Conservation (phyloP, 1,284 basidiomycete genomes). For the Microbotryum intermedium region DNA sequence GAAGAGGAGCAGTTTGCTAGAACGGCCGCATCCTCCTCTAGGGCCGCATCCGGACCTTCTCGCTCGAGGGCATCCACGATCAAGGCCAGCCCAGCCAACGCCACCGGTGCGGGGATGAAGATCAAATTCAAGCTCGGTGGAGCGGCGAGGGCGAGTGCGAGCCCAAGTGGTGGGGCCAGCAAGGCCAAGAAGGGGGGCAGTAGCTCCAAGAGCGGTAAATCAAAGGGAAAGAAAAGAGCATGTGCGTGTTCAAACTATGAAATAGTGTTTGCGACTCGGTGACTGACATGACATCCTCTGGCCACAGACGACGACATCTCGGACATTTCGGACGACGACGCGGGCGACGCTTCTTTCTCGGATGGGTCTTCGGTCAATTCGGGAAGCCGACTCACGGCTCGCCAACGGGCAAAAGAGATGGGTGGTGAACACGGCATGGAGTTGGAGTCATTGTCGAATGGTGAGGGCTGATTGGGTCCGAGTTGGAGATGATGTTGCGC, state of each 20-base stretch:
- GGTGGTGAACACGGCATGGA: conserved; percentile 24
- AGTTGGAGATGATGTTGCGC: no score
- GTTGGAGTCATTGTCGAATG: conserved; percentile 17
- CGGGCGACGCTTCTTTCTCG: conserved; percentile 1
- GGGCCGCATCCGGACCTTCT: no score
- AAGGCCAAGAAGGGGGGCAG: background rate
- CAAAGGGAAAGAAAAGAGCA: background rate
- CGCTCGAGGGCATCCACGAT: background rate
- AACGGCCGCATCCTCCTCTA: no score
- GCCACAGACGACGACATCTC: conserved; percentile 1
- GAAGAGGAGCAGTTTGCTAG: no score
- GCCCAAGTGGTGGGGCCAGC: background rate
- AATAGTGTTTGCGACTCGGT: no score
- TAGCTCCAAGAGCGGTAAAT: background rate
- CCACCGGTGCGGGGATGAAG: conserved; percentile 13
- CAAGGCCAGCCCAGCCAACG: background rate
- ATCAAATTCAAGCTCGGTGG: conserved; percentile 29
- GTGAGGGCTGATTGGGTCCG: background rate
- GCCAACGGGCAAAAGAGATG: conserved; percentile 27
- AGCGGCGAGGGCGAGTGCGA: background rate
- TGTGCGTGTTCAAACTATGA: no score
- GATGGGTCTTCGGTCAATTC: background rate
- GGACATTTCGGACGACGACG: background rate
- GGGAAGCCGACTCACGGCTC: conserved; percentile 11
- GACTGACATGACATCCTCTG: no score